Evolutionary conservation across 306 rosid species (phyloP), one percentile per base, ranked within the genome.

Genomic region (Mimosa bimucronata): DNA sequence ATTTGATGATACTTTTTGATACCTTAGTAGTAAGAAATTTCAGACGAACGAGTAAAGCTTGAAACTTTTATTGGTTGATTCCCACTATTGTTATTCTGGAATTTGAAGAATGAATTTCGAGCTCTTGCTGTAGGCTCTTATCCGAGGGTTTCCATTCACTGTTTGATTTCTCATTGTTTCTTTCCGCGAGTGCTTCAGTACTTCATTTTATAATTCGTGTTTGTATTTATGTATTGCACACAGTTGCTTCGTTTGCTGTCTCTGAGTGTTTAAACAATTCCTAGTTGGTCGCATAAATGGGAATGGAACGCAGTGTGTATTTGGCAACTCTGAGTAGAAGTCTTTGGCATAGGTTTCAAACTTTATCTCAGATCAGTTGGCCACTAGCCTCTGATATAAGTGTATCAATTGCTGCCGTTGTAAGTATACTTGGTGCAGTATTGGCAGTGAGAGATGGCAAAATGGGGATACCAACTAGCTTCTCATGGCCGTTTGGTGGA

Each of bases 401-500:
- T 66, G 61, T 71, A 7, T 78, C 88, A 13, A 76, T 84, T 16
- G 89, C 88, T 79, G 88, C 74, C 41, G 57, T 92, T 77, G 30
- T 87, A 42, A 87, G 91, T 28, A 44, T 88, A 30, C 77, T 90
- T 62, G 92, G 92, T 68, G 65, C 84, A 13, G 68, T 85, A 28
- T 71, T 90, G 31, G 91, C 86, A 26, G 66, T 88, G 13, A 89
- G 58, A 81, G 88, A 79, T 62, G 72, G 57, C 75, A 91, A 85
- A 80, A 37, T 86, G 10, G 53, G 66, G 1, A 82, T 80, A 12
- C 84, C 86, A 62, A 71, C 60, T 72, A 40, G 58, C 81, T 77
- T 85, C 7, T 75, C 83, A 1, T 90, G 92, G 91, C 53, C 78
- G 7, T 80, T 64, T 31, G 73, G 28, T 25, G 25, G 44, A 28